Percentiles rank a stretch among this genome's conserved stretches.
These are phyloP conservation scores for Pisolithus albus DNA, from an alignment of 768 basidiomycete species.

Conservation along the genomic window DNA sequence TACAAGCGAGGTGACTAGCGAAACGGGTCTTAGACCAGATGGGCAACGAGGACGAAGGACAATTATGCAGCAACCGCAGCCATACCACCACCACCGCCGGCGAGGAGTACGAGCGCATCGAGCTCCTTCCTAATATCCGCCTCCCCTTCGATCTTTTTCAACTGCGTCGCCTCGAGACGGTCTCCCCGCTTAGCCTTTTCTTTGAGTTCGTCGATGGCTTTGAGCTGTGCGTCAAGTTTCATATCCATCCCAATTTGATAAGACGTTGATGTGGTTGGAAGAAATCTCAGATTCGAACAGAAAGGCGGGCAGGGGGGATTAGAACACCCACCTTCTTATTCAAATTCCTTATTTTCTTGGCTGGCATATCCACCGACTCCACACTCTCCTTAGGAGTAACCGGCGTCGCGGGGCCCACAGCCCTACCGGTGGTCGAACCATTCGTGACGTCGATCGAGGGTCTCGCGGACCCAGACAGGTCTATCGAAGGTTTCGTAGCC, in stretches of 20 bases:
- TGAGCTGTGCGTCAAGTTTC: too few species aligned
- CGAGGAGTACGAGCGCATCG: conserved; percentile 8
- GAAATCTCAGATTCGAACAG: background rate
- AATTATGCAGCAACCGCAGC: too few species aligned
- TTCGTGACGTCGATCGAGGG: conserved; percentile 33
- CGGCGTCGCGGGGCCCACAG: conserved; percentile 12
- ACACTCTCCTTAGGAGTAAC: conserved; percentile 49
- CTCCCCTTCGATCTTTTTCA: conserved; percentile 96
- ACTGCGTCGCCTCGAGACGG: conserved; percentile 87
- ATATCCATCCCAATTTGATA: too few species aligned
- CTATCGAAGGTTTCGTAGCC: conserved; percentile 27
- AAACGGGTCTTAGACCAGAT: too few species aligned
- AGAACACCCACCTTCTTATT: conserved; percentile 77
- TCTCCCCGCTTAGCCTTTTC: conserved; percentile 87
- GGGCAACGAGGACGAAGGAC: too few species aligned
- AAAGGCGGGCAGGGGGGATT: background rate
- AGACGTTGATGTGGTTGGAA: too few species aligned
- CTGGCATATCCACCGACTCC: conserved; percentile 66
- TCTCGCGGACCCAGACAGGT: conserved; percentile 15
- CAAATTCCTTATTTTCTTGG: conserved; percentile 92
- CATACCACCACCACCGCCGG: too few species aligned
- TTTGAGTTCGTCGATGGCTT: conserved; percentile 98
- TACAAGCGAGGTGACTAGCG: too few species aligned
- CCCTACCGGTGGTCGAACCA: conserved; percentile 4
- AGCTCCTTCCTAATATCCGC: conserved; percentile 80